Evolutionary conservation across 192 early-diverging fungal species (phyloP).

Genomic region (Coemansia sp.): DNA sequence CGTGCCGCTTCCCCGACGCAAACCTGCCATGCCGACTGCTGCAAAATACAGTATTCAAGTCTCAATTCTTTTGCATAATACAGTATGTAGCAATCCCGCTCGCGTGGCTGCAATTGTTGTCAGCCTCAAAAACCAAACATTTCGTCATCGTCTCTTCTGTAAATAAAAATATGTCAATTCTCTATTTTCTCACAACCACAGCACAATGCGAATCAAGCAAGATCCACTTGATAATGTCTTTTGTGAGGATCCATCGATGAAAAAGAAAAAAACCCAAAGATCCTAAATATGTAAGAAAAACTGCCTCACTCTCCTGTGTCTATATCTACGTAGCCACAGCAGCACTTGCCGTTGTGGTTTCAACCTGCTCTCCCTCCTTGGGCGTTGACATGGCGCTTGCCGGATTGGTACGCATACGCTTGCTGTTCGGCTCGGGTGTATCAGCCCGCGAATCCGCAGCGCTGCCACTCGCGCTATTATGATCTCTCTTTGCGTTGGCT

Average conservation of each 20-base stretch:
- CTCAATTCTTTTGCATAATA: no score
- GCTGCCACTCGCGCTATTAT: conserved; percentile 14
- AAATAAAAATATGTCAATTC: no score
- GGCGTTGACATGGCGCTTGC: conserved; percentile 20
- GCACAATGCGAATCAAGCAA: no score
- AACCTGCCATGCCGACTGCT: no score
- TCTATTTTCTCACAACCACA: no score
- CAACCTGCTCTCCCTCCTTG: conserved; percentile 16
- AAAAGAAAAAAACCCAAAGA: background rate
- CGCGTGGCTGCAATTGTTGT: no score
- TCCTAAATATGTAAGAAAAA: background rate
- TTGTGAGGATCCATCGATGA: background rate
- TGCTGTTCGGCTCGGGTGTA: conserved; percentile 36
- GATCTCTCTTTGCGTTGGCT: conserved; percentile 16
- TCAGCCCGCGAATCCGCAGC: conserved; percentile 27
- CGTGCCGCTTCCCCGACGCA: no score
- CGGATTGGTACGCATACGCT: conserved; percentile 19
- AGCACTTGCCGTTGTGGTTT: conserved; percentile 8
- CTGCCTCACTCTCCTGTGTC: background rate
- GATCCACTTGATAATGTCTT: no score
- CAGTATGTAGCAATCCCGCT: no score
- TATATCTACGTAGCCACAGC: conserved; percentile 12
- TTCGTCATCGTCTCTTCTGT: no score
- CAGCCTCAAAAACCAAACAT: no score
- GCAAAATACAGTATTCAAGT: no score